phyloP scores from a whole-genome alignment of 75 land plant genomes.

The Pinus albicaulis region DNA sequence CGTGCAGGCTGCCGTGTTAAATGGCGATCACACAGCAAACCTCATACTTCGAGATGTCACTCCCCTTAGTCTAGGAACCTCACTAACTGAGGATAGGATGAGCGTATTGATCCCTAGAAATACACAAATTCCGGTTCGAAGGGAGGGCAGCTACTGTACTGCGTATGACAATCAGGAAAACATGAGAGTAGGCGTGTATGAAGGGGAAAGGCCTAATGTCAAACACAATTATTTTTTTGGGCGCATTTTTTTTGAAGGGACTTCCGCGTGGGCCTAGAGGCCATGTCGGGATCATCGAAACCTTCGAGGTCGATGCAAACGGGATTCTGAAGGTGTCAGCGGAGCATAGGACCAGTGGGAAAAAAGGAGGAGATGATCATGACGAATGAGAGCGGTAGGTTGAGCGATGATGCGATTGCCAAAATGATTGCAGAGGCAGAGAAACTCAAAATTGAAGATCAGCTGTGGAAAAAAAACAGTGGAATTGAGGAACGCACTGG shows the following conservation, averaged over 20 bases:
- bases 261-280: slow-evolving; percentile 22
- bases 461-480: no score
- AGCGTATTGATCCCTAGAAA: slow-evolving; percentile 29
- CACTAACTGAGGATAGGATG: slow-evolving; percentile 21
- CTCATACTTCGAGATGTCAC: slow-evolving; percentile 18
- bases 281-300: slow-evolving; percentile 9
- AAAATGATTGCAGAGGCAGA: no score
- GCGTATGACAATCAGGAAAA: slow-evolving; percentile 21
- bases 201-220: slow-evolving; percentile 29
- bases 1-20: slow-evolving; percentile 23
- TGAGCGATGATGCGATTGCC: no score
- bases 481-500: no score
- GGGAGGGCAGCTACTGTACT: background rate
- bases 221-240: slow-evolving; percentile 22
- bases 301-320: slow-evolving; percentile 1
- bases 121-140: slow-evolving; percentile 31
- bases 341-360: no score
- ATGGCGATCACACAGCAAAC: slow-evolving; percentile 18
- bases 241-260: slow-evolving; percentile 23
- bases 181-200: slow-evolving; percentile 21
- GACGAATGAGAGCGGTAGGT: no score
- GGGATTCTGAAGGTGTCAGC: slow-evolving; percentile 32
- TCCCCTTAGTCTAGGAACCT: slow-evolving; percentile 23
- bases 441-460: no score
- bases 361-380: no score